These are phyloP conservation scores for Cyberlindnera lachancei DNA, from an alignment of 805 yeast genomes.

Conservation along the genomic window DNA sequence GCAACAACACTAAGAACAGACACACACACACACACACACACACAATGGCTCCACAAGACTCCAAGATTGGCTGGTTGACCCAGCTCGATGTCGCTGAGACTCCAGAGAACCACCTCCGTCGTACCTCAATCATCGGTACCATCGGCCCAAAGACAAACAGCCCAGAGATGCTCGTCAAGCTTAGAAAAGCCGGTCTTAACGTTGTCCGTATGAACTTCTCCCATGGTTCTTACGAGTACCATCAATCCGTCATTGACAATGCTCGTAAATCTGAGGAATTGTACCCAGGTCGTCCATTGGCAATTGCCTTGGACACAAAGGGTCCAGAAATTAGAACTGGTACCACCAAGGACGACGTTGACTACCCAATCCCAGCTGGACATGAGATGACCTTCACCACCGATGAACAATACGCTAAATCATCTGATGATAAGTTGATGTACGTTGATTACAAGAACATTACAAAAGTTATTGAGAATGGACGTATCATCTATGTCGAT, in stretches of 20 bases:
- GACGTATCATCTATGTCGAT: constrained; percentile 89
- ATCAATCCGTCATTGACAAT: constrained; percentile 93
- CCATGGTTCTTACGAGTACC: constrained; percentile 97
- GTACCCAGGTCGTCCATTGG: constrained; percentile 93
- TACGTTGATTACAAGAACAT: constrained; percentile 93
- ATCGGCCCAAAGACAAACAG: constrained; percentile 97
- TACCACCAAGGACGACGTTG: constrained; percentile 72
- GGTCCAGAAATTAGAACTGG: constrained; percentile 99
- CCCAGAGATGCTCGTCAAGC: constrained; percentile 73
- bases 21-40: neutral
- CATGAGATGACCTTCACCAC: constrained; percentile 94
- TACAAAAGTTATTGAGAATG: constrained; percentile 83
- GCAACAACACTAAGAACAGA: neutral
- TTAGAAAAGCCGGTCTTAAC: constrained; percentile 96
- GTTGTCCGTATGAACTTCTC: constrained; percentile 99
- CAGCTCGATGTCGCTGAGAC: constrained; percentile 20
- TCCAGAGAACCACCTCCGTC: constrained; percentile 37
- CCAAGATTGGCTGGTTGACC: constrained; percentile 24
- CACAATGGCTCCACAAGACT: constrained; percentile 15
- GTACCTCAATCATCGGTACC: constrained; percentile 96
- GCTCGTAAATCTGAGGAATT: constrained; percentile 89
- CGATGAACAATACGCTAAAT: constrained; percentile 66
- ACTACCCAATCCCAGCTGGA: constrained; percentile 75
- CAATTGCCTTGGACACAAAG: constrained; percentile 97
- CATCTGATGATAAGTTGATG: constrained; percentile 76